Evolutionary conservation across 208 protist species (phyloP).

Genomic region (Leishmania guyanensis): DNA sequence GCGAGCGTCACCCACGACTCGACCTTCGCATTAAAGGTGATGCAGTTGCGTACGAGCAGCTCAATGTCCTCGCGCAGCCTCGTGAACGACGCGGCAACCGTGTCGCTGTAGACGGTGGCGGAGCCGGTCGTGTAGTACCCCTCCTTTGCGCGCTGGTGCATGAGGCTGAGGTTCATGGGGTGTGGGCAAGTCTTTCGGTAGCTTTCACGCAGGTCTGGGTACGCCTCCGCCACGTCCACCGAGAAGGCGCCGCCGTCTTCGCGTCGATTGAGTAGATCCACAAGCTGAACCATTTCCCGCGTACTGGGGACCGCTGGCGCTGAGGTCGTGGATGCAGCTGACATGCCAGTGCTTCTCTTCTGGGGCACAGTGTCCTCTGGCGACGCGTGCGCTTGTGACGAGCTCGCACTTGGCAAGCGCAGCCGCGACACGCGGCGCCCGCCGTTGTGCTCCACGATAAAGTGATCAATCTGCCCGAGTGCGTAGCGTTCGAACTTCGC

Average conservation of each 20-base stretch:
- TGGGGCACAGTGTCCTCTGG: neutral
- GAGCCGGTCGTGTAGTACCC: conserved; percentile 54
- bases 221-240: conserved; percentile 77
- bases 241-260: conserved; percentile 79
- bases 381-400: neutral
- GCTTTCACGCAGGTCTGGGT: conserved; percentile 64
- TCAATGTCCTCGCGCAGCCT: conserved; percentile 75
- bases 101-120: conserved; percentile 38
- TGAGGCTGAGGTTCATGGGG: conserved; percentile 80
- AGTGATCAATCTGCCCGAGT: conserved; percentile 60
- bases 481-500: conserved; percentile 71
- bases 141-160: conserved; percentile 54
- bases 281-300: conserved; percentile 55
- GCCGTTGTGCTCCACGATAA: conserved; percentile 56
- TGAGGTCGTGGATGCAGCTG: neutral
- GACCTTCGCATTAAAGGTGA: conserved; percentile 76
- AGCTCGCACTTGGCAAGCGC: conserved; percentile 30
- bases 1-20: conserved; percentile 73
- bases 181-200: conserved; percentile 77
- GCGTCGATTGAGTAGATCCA: conserved; percentile 61
- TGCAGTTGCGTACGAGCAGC: conserved; percentile 85
- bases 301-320: neutral
- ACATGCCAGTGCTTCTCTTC: neutral
- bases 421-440: conserved; percentile 68
- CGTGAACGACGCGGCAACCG: conserved; percentile 66